Evolutionary conservation across 2,329 filamentous ascomycete species (phyloP), one percentile per base, ranked within the genome.

Genomic region (Pyrenochaeta sp.): DNA sequence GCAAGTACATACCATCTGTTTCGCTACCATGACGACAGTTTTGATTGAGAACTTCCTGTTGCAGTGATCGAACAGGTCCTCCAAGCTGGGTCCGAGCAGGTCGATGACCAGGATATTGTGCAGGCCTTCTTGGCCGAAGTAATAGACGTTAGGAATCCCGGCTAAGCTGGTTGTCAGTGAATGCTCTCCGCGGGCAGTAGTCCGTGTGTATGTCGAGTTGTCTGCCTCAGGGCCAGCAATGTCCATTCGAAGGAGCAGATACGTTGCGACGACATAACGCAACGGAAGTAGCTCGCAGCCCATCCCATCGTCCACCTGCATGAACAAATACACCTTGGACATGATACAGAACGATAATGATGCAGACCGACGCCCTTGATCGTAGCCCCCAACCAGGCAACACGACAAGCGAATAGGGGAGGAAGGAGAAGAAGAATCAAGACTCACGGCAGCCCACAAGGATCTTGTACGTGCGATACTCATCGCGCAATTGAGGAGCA

Each of bases 31-130:
- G 62, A 98, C 93, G 12, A 97, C 94, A 0, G 95, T 99, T 86
- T 99, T 98, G 78, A 94, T 93, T 6, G 91, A 90, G 82, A 99
- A 99, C 69, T 93, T 90, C 71, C 94, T 87, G 75, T 95, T 95
- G 83, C 94, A 99, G 80, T 96, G 93, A 77, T 99, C 94, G 77
- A 99, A 99, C 22, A 99, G 86, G 76, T 99, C 94, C 78, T 99
- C 94, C 59, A 99, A 85, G 64, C 93, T 97, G 51, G 94, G 94
- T 15, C 94, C 94, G 27, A 99, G 89, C 42, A 99, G 85, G 81
- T 99, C 94, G 73, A 98, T 98, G 69, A 99, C 94, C 50, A 99
- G 89, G 69, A 98, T 98, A 82, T 99, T 98, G 84, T 99, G 95
- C 30, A 98, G 89, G 71, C 94, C 95, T 81, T 98, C 94, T 78